Evolutionary conservation across 192 early-diverging fungal species (phyloP).

Genomic region (Physocladia obscura): DNA sequence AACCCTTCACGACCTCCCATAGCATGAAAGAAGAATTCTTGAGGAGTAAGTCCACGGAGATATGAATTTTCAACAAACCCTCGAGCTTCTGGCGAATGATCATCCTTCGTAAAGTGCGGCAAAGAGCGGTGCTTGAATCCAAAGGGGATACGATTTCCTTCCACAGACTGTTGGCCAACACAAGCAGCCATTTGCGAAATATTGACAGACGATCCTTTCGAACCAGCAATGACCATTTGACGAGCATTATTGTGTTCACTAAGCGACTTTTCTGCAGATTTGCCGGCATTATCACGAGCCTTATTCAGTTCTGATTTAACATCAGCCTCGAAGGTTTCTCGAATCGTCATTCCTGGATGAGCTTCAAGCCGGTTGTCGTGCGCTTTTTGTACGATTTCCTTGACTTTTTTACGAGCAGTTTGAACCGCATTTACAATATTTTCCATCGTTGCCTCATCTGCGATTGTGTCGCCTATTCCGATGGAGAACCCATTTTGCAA

Average conservation of each 20-base stretch:
- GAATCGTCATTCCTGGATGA: slow-evolving; percentile 88
- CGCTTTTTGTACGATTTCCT: slow-evolving; percentile 75
- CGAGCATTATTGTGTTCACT: slow-evolving; percentile 93
- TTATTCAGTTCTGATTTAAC: slow-evolving; percentile 86
- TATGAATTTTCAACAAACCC: slow-evolving; percentile 91
- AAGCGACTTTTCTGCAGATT: slow-evolving; percentile 74
- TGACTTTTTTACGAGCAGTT: slow-evolving; percentile 75
- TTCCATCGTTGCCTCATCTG: slow-evolving; percentile 78
- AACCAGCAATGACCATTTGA: slow-evolving; percentile 94
- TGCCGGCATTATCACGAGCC: slow-evolving; percentile 90
- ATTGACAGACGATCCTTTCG: slow-evolving; percentile 95
- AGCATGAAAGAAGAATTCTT: slow-evolving; percentile 99
- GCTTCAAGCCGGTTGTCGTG: slow-evolving; percentile 81
- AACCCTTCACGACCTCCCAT: slow-evolving; percentile 99
- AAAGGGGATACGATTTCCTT: slow-evolving; percentile 96
- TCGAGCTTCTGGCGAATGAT: slow-evolving; percentile 87
- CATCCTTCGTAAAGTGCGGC: slow-evolving; percentile 97
- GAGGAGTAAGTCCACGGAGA: slow-evolving; percentile 88
- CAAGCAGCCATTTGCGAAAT: slow-evolving; percentile 97
- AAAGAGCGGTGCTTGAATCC: slow-evolving; percentile 92
- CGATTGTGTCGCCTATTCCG: slow-evolving; percentile 96
- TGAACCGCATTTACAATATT: slow-evolving; percentile 74
- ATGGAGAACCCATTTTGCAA: slow-evolving; percentile 93
- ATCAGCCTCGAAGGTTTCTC: slow-evolving; percentile 85
- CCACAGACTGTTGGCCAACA: slow-evolving; percentile 99